Evolutionary conservation across 306 rosid species (phyloP), one percentile per base, ranked within the genome.

Genomic region (Pyrus bretschneideri): DNA sequence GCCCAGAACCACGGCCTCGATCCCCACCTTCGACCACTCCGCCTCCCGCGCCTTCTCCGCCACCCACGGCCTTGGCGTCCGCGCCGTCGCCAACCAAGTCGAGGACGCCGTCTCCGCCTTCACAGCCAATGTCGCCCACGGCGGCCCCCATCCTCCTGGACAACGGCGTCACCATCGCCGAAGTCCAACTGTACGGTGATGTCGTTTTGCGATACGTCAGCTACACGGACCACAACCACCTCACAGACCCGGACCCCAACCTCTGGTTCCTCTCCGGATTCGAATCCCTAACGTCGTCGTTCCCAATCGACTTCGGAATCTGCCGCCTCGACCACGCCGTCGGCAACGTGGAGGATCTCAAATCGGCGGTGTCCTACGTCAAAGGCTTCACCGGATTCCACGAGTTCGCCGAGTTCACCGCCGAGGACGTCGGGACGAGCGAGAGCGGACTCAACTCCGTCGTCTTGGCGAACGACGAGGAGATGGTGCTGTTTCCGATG

Each of bases 391-490:
- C 90, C 0, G 97, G 97, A 10, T 92, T 92, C 70, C 97, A 95
- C 76, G 97, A 95, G 80, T 95, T 95, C 64, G 97, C 99, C 0
- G 99, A 95, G 89, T 95, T 95, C 87, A 95, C 97, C 7, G 88
- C 97, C 14, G 99, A 90, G 78, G 97, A 95, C 59, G 89, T 95
- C 1, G 97, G 99, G 18, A 92, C 97, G 25, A 81, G 86, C 55
- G 99, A 95, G 85, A 92, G 97, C 64, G 97, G 99, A 13, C 75
- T 95, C 77, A 95, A 95, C 86, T 89, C 93, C 15, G 76, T 77
- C 55, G 99, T 95, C 3, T 62, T 95, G 67, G 93, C 97, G 45
- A 90, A 81, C 82, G 92, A 95, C 57, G 95, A 88, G 0, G 96
- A 92, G 66, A 87, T 29, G 84, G 97, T 95, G 6, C 61, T 95